Evolutionary conservation across 1,284 basidiomycete species (phyloP), one percentile per base, ranked within the genome.

Genomic region (Schizophyllum amplum): DNA sequence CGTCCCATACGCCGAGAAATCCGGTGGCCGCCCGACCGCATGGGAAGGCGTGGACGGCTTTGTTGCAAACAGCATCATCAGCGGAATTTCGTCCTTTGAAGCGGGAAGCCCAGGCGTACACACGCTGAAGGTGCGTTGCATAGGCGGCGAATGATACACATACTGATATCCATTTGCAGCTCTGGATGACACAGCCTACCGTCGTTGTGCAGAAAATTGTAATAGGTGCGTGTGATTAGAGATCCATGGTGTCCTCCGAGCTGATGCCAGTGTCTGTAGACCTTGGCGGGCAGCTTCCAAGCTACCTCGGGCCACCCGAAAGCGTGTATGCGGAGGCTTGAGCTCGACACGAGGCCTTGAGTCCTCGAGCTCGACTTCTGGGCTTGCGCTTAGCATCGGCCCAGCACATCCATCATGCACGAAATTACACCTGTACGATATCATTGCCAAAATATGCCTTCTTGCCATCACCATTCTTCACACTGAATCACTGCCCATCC

Each of bases 301-400:
- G 81, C 58, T 84, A 83, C 64, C 71, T 86, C 23, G 83, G 82
- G 6, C 83, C 83, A 24, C 82, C 83, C 1, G 83, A 85, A 67
- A 83, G 81, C 63, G 66, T 80, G 6, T 26, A 20, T n/a, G 47
- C n/a, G n/a, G 17, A n/a, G n/a, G 47, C 27, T 33, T 33, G 27
- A 33, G 27, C 51, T 21, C 15, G 53, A 79, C 84, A 84, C 5
- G n/a, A n/a, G n/a, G n/a, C n/a, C n/a, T n/a, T n/a, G n/a, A n/a
- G n/a, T n/a, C n/a, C n/a, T n/a, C n/a, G n/a, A n/a, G n/a, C n/a
- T n/a, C n/a, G n/a, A n/a, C n/a, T n/a, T n/a, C n/a, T n/a, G n/a
- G n/a, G n/a, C n/a, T n/a, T n/a, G n/a, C n/a, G n/a, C n/a, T n/a
- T n/a, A n/a, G n/a, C n/a, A n/a, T n/a, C n/a, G n/a, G n/a, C n/a